Percentiles rank a stretch among this genome's conserved stretches.
Evolutionary conservation across 176 grass and related monocot genomes (phyloP).

Genomic region (Puccinellia tenuiflora): DNA sequence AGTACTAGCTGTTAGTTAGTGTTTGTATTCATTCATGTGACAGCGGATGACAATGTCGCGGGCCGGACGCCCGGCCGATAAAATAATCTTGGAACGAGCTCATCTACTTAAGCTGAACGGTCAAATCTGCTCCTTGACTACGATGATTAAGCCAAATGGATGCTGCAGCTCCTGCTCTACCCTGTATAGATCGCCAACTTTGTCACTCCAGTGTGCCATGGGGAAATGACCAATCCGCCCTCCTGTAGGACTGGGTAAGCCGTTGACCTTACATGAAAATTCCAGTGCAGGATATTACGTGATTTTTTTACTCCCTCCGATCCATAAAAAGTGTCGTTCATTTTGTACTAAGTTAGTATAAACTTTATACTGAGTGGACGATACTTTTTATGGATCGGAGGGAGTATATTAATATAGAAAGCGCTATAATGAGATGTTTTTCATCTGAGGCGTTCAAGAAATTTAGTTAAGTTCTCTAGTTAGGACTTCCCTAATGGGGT

Average conservation of each 20-base stretch:
- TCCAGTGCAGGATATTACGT: neutral
- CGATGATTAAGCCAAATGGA: conserved; percentile 33
- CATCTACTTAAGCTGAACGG: neutral
- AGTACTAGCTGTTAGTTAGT: neutral
- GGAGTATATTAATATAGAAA: too few relatives aligned
- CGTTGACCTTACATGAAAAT: neutral
- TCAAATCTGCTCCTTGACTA: conserved; percentile 20
- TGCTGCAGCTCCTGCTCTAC: neutral
- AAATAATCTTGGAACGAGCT: neutral
- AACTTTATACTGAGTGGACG: too few relatives aligned
- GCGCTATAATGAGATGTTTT: too few relatives aligned
- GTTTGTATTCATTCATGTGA: neutral
- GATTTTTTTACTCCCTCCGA: too few relatives aligned
- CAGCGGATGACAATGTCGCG: conserved; percentile 1
- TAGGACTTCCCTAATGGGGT: too few relatives aligned
- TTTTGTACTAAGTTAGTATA: too few relatives aligned
- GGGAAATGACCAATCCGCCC: neutral
- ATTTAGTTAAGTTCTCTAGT: too few relatives aligned
- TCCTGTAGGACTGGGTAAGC: neutral
- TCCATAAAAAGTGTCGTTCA: too few relatives aligned
- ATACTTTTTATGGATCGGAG: too few relatives aligned
- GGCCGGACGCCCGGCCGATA: neutral
- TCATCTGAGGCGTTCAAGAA: too few relatives aligned
- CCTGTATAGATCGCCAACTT: conserved; percentile 12
- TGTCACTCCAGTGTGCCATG: neutral